Percentiles rank a stretch among this genome's conserved stretches.
Conservation (phyloP, 805 yeast genomes). For the Saccharomycopsis fodiens region DNA sequence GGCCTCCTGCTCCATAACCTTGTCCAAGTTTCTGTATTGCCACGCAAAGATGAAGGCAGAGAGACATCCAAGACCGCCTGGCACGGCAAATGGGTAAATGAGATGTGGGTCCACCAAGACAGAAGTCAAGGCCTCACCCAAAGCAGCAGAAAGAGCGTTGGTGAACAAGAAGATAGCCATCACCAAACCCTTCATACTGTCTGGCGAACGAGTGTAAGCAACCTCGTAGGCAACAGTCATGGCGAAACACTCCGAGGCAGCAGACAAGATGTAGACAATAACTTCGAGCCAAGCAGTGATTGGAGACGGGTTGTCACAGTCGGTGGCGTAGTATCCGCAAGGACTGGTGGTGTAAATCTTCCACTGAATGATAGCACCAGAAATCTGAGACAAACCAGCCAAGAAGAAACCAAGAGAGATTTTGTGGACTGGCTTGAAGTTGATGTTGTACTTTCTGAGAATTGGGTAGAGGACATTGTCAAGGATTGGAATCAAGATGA, state of each 20-base stretch:
- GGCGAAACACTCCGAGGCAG: constrained; percentile 47
- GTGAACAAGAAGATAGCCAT: constrained; percentile 30
- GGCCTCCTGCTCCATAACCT: constrained; percentile 31
- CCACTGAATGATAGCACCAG: constrained; percentile 44
- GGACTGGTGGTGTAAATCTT: constrained; percentile 42
- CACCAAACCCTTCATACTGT: constrained; percentile 42
- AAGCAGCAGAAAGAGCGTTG: constrained; percentile 16
- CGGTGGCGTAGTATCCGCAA: constrained; percentile 36
- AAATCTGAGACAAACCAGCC: constrained; percentile 39
- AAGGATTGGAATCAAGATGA: constrained; percentile 43
- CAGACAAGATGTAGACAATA: constrained; percentile 30
- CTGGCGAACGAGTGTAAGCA: constrained; percentile 47
- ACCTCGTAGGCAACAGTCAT: constrained; percentile 45
- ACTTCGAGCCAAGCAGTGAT: constrained; percentile 30
- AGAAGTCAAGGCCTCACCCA: constrained; percentile 32
- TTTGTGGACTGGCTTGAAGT: constrained; percentile 36
- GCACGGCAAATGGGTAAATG: constrained; percentile 34
- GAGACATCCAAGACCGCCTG: constrained; percentile 31
- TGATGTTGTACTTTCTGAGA: constrained; percentile 34
- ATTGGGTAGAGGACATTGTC: constrained; percentile 42
- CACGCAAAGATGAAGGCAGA: constrained; percentile 29
- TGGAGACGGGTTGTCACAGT: constrained; percentile 24
- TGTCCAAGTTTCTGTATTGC: constrained; percentile 33
- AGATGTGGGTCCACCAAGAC: constrained; percentile 36
- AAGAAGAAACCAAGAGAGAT: constrained; percentile 41